A percentile compares a stretch with the other conserved stretches of the same genome.
Conservation (phyloP, 2,329 filamentous ascomycete genomes). For the Colletotrichum graminicola region DNA sequence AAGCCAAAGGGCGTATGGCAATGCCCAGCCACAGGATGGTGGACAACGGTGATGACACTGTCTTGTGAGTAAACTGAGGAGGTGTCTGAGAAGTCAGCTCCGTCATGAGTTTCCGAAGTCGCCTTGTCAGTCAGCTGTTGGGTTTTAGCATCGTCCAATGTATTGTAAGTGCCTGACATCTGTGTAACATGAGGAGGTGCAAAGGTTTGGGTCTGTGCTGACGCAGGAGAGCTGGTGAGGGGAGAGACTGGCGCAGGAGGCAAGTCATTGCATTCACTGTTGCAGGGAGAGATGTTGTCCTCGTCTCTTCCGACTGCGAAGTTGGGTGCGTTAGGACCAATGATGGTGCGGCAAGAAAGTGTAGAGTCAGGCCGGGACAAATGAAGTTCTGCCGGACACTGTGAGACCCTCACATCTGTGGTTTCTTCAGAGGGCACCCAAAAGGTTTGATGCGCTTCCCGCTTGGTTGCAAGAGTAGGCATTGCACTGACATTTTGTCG, state of each 20-base stretch:
- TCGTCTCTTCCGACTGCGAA: neutral
- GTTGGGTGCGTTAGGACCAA: neutral
- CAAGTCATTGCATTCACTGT: neutral
- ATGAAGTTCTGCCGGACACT: neutral
- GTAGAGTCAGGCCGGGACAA: slow-evolving; percentile 10
- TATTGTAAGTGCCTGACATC: neutral
- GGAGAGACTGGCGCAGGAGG: slow-evolving; percentile 14
- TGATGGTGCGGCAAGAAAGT: slow-evolving; percentile 13
- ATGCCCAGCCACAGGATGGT: slow-evolving; percentile 12
- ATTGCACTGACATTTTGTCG: slow-evolving; percentile 5
- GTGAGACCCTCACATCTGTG: neutral
- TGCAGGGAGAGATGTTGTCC: slow-evolving; percentile 4
- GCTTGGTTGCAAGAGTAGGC: neutral
- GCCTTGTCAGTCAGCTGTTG: slow-evolving; percentile 12
- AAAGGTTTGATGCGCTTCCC: neutral
- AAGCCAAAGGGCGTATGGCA: slow-evolving; percentile 7
- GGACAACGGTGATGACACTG: slow-evolving; percentile 42
- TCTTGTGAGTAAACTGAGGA: slow-evolving; percentile 46
- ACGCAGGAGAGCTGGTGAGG: slow-evolving; percentile 19
- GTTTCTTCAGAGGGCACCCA: neutral
- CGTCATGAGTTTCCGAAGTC: slow-evolving; percentile 10
- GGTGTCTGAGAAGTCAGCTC: slow-evolving; percentile 37
- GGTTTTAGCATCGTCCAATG: slow-evolving; percentile 37
- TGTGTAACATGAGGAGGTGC: slow-evolving; percentile 14
- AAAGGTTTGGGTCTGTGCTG: slow-evolving; percentile 26